A percentile compares a stretch with the other conserved stretches of the same genome.
phyloP scores from a whole-genome alignment of 495 filamentous ascomycete species.

The Hypoxylon fuscum region DNA sequence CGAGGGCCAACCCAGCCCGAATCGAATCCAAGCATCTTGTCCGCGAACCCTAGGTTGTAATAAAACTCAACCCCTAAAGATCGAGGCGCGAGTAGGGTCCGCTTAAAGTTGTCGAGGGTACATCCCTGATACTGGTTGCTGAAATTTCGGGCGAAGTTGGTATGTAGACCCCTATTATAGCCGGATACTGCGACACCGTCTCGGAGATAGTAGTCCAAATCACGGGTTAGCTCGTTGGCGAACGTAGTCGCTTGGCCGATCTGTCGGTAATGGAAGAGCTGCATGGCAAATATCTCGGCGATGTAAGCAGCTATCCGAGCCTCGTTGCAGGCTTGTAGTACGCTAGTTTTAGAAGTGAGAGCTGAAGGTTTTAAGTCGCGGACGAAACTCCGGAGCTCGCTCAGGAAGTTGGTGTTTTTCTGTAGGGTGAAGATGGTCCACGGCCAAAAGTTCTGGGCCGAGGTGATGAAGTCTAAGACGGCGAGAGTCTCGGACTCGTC shows the following conservation, averaged over 20 bases:
- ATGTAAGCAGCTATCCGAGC: conserved; percentile 81
- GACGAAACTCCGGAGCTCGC: conserved; percentile 72
- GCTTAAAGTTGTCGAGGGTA: conserved; percentile 76
- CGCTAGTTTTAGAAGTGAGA: conserved; percentile 53
- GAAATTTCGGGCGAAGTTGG: conserved; percentile 85
- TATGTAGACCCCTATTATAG: conserved; percentile 88
- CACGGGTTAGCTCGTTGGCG: conserved; percentile 72
- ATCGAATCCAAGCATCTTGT: conserved; percentile 78
- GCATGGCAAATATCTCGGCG: conserved; percentile 90
- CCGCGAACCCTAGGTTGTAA: conserved; percentile 79
- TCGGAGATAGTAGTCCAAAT: conserved; percentile 78
- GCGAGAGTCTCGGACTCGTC: conserved; percentile 70
- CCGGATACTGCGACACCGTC: conserved; percentile 75
- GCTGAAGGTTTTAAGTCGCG: conserved; percentile 65
- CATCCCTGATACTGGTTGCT: conserved; percentile 75
- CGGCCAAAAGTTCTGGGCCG: conserved; percentile 90
- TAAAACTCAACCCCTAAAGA: conserved; percentile 78
- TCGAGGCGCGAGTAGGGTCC: conserved; percentile 68
- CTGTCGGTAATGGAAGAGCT: conserved; percentile 82
- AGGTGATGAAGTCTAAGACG: conserved; percentile 84
- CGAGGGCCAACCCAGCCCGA: conserved; percentile 73
- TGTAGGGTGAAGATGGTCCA: conserved; percentile 83
- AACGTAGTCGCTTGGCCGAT: conserved; percentile 68
- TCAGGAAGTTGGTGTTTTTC: conserved; percentile 76
- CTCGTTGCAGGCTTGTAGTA: conserved; percentile 63